Base-by-base conservation (phyloP, 768 basidiomycete genomes). In the Mycena rosella region DNA sequence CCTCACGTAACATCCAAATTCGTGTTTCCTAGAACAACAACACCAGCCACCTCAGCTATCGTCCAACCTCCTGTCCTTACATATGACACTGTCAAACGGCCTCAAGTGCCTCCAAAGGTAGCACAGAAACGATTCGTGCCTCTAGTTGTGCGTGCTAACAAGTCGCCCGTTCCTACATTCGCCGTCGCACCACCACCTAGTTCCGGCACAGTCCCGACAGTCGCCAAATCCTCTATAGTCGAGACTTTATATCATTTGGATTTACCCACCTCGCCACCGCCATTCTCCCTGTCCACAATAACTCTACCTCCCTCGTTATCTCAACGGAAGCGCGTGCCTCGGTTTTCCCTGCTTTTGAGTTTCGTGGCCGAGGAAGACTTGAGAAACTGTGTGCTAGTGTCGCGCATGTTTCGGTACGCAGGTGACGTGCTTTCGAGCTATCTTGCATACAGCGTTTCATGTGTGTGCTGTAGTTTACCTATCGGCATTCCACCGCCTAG, bases 351-450 rank as follows among this genome's bases (percentile, higher is more conserved):
- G 32, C 78, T 89, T 18, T 78, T 93, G 9, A 85, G 86, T 64
- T 79, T 76, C 7, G 76, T 92, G 3, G 78, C 81, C 6, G 69
- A 80, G 9, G 58, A 74, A 55, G 88, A 89, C 56, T 78, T 90
- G 8, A 66, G 63, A 8, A 73, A 74, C 27, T 88, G 89, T 62
- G 73, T 76, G n/a, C 76, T 83, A 32, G 89, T 89, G 17, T 92
- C 89, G 15, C 85, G 85, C 59, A 81, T 84, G 40, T 84, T 92
- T 72, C 85, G 90, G 54, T 90, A 91, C 76, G 88, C 90, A 78
- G 87, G 90, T 88, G 72, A 70, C n/a, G n/a, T n/a, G n/a, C 76
- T 34, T 73, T 67, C 45, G 15, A 20, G 17, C 30, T 15, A 6
- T 24, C 5, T 44, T 38, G n/a, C 65, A 69, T 65, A 59, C 63